phyloP scores from a whole-genome alignment of 805 yeast genomes.

The Ogataea naganishii region DNA sequence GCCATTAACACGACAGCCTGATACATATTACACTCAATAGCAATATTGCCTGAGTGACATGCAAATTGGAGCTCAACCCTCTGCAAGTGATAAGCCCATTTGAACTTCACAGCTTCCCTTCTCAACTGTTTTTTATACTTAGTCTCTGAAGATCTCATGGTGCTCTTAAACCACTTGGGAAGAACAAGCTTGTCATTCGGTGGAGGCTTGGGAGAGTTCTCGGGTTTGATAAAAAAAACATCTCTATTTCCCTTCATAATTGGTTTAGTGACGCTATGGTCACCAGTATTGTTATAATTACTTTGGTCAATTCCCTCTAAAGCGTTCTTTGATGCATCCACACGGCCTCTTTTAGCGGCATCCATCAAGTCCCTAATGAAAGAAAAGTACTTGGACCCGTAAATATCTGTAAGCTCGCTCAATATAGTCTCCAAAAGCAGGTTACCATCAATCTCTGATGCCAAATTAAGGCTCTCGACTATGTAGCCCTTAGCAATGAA shows the following conservation, averaged over 20 bases:
- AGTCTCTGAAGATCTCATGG: constrained; percentile 6
- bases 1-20: constrained; percentile 33
- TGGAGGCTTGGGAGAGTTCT: constrained; percentile 16
- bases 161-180: constrained; percentile 6
- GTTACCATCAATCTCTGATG: no score
- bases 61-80: constrained; percentile 25
- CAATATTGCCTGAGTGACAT: constrained; percentile 25
- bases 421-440: no score
- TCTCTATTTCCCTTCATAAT: constrained; percentile 2
- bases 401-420: no score
- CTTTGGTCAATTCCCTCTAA: constrained; percentile 4
- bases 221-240: constrained; percentile 8
- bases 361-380: no score
- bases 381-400: no score
- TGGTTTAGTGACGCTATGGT: background rate
- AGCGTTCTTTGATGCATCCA: constrained; percentile 4
- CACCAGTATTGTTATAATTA: background rate
- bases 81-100: constrained; percentile 37
- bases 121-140: no score
- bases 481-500: no score
- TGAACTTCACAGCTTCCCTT: constrained; percentile 14
- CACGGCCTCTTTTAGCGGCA: no score
- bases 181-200: constrained; percentile 10
- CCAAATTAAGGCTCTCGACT: no score
- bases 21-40: constrained; percentile 29